Base-by-base conservation (phyloP, 257 asterid genomes). In the Salvia splendens region DNA sequence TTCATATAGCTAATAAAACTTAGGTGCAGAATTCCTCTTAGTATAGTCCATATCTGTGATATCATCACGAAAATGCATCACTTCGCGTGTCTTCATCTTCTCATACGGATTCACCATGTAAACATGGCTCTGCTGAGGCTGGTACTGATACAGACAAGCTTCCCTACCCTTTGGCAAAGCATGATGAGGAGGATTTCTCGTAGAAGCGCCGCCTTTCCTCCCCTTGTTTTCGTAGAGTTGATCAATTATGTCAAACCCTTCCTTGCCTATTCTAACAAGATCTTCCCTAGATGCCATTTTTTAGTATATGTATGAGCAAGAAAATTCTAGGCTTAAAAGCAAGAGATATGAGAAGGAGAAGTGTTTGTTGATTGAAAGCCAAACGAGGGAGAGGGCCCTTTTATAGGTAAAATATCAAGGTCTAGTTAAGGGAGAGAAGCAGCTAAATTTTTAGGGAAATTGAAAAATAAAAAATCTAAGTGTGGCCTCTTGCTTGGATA, bases 201-300 rank as follows among this genome's bases (percentile, higher is more conserved):
- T 10, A 41, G 64, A 32, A 48, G 49, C 36, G 48, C 38, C 55
- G 56, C 33, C 53, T 15, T 43, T 67, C 47, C 42, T 62, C 56
- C 66, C 62, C 63, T 63, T 83, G 4, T 59, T 74, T 14, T 24
- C 64, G 3, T 57, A 16, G 41, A 14, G 48, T 45, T 67, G 69
- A 2, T 82, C 87, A 0, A 79, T 51, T 3, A 81, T 11, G 4
- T 9, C 66, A 36, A 83, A 86, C 12, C 75, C 87, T 35, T 86
- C 89, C 2, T 5, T 14, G 10, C 86, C 89, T 71, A 78, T 68
- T 64, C 73, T 74, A 5, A 8, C 45, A 46, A 84, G 80, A 64
- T 76, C 84, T 47, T 61, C 62, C 67, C 66, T 77, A 7, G 61
- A 64, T 67, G 75, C 82, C 93, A 86, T 83, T 65, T 81, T 70